Evolutionary conservation across 2,329 filamentous ascomycete genomes (phyloP).

Genomic region (Diaporthe vaccinii): DNA sequence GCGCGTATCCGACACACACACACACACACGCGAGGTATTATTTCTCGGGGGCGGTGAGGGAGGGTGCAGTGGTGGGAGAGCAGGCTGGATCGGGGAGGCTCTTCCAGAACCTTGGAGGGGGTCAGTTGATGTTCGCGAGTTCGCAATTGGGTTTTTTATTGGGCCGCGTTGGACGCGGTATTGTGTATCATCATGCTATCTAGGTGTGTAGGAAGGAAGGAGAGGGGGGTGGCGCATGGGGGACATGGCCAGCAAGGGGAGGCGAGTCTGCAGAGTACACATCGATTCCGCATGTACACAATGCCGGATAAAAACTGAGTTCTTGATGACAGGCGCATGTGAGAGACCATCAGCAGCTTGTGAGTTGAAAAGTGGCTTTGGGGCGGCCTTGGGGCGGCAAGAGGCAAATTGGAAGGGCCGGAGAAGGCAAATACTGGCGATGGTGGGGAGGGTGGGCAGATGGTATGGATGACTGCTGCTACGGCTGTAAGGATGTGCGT

Average conservation of each 20-base stretch:
- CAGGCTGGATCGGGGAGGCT: neutral
- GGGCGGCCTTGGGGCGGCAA: constrained; percentile 7
- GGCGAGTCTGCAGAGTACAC: constrained; percentile 1
- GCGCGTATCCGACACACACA: constrained; percentile 16
- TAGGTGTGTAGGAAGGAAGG: no score
- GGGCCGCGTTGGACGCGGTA: constrained; percentile 10
- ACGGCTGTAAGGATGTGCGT: neutral
- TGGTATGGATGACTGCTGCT: neutral
- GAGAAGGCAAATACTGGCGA: constrained; percentile 14
- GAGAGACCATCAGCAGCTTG: neutral
- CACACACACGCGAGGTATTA: neutral
- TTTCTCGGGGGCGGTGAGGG: constrained; percentile 24
- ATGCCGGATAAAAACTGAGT: neutral
- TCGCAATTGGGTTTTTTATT: neutral
- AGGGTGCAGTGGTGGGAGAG: constrained; percentile 2
- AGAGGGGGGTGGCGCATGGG: neutral
- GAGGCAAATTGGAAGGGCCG: constrained; percentile 22
- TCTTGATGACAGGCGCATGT: neutral
- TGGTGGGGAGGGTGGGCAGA: neutral
- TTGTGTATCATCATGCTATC: neutral
- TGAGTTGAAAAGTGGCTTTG: neutral
- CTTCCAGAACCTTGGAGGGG: neutral
- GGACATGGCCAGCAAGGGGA: neutral
- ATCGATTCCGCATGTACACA: neutral
- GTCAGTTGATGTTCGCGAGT: neutral